Evolutionary conservation across 306 rosid species (phyloP).

Genomic region (Quercus mongolica): DNA sequence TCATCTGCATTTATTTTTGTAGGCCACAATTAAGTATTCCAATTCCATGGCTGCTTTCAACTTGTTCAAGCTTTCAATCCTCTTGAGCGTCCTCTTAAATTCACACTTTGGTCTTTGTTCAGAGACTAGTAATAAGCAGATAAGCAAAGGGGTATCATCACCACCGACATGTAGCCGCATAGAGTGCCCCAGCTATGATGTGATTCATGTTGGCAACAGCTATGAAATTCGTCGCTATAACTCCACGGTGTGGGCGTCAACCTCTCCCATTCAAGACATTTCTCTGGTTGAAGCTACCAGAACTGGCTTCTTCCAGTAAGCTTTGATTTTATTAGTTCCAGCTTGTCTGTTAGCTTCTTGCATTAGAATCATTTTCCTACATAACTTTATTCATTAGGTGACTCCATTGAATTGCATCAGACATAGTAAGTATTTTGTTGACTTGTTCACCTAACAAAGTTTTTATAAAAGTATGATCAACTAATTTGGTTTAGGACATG

Average conservation of each 20-base stretch:
- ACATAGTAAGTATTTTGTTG: too few species aligned
- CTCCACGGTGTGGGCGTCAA: conserved; percentile 62
- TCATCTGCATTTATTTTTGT: not conserved
- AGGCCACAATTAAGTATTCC: not conserved
- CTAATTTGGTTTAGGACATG: too few species aligned
- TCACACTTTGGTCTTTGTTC: conserved; percentile 22
- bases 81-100: conserved; percentile 44
- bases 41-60: conserved; percentile 35
- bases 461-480: too few species aligned
- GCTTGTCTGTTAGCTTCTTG: not conserved
- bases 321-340: not conserved
- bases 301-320: conserved; percentile 66
- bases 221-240: conserved; percentile 63
- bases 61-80: conserved; percentile 38
- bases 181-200: conserved; percentile 62
- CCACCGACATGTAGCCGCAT: conserved; percentile 51
- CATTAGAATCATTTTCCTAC: not conserved
- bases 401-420: too few species aligned
- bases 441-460: too few species aligned
- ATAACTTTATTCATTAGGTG: not conserved
- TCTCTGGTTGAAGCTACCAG: conserved; percentile 67
- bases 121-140: not conserved
- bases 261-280: conserved; percentile 50
- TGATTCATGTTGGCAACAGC: conserved; percentile 36
- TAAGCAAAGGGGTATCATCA: conserved; percentile 22